phyloP scores from a whole-genome alignment of 805 yeast species.

The Candida manassasensis region DNA sequence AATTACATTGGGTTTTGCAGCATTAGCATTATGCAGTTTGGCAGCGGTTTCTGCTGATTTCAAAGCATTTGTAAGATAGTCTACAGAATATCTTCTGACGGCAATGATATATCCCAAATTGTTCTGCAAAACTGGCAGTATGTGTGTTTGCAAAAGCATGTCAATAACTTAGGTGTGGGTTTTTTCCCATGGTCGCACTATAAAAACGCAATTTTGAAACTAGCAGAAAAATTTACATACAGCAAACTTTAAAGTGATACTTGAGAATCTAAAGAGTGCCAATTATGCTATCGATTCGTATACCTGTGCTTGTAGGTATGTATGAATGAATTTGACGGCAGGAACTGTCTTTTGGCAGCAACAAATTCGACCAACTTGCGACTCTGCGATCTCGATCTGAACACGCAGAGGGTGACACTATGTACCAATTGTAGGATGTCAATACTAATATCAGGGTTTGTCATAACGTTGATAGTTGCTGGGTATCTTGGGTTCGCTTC shows the following conservation, averaged over 20 bases:
- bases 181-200: too few species aligned
- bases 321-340: not conserved
- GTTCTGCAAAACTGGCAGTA: not conserved
- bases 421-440: too few species aligned
- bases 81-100: slow-evolving; percentile 4
- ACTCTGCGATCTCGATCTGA: too few species aligned
- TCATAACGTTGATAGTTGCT: slow-evolving; percentile 22
- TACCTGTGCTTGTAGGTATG: slow-evolving; percentile 19
- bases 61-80: slow-evolving; percentile 9
- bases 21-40: not conserved
- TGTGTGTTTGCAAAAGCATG: not conserved
- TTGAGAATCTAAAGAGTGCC: too few species aligned
- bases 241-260: too few species aligned
- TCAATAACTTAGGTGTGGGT: too few species aligned
- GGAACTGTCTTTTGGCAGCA: too few species aligned
- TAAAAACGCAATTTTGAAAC: too few species aligned
- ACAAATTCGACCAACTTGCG: too few species aligned
- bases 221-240: too few species aligned
- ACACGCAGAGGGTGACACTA: too few species aligned
- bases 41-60: not conserved
- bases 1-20: not conserved
- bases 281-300: slow-evolving; percentile 17
- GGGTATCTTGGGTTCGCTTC: slow-evolving; percentile 50
- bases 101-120: not conserved
- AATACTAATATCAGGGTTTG: slow-evolving; percentile 27